phyloP scores from a whole-genome alignment of 495 filamentous ascomycete genomes.

The Podospora appendiculata region DNA sequence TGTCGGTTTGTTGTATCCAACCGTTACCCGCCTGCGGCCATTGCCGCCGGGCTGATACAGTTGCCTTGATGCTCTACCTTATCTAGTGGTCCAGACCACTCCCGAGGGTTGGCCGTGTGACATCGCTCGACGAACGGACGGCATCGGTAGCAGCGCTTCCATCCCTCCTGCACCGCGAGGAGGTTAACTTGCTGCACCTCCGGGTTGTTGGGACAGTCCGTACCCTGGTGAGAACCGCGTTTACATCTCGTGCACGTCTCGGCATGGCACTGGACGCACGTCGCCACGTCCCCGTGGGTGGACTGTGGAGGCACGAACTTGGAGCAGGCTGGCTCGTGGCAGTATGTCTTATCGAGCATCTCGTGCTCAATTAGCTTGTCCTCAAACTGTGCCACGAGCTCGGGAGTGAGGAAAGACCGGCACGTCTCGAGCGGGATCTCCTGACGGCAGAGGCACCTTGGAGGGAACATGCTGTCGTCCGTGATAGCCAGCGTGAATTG shows the following conservation, averaged over 20 bases:
- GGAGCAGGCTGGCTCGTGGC: conserved; percentile 32
- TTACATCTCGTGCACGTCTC: conserved; percentile 45
- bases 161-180: conserved; percentile 28
- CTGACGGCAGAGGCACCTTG: conserved; percentile 38
- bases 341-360: conserved; percentile 42
- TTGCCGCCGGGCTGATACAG: no score
- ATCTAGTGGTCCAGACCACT: no score
- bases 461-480: conserved; percentile 46
- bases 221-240: conserved; percentile 23
- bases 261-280: conserved; percentile 29
- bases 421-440: conserved; percentile 27
- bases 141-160: conserved; percentile 36
- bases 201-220: conserved; percentile 33
- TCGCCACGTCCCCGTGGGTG: conserved; percentile 28
- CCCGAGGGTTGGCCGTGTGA: no score
- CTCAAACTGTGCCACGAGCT: conserved; percentile 23
- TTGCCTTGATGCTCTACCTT: no score
- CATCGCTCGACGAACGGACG: no score
- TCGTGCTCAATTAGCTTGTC: conserved; percentile 38
- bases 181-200: conserved; percentile 19
- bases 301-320: conserved; percentile 30
- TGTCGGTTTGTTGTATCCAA: no score
- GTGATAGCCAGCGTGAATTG: conserved; percentile 33
- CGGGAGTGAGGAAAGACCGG: conserved; percentile 19
- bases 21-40: no score